phyloP scores from a whole-genome alignment of 2,329 filamentous ascomycete species.

The Colletotrichum lini region DNA sequence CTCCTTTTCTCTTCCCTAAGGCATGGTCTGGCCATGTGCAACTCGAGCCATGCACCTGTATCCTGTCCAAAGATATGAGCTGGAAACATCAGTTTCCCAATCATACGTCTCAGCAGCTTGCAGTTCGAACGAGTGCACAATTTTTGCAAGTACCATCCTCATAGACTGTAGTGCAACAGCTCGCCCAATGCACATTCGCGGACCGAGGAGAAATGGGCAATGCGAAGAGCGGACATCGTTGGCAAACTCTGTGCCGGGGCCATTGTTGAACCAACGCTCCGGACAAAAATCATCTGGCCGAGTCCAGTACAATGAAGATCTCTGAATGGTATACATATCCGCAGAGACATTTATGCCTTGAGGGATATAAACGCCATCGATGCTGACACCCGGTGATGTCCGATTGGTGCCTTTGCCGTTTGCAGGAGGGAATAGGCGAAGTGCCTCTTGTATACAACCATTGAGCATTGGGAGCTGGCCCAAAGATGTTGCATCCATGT shows the following conservation, averaged over 20 bases:
- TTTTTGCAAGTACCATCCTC: conserved; percentile 7
- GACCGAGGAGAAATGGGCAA: conserved; percentile 50
- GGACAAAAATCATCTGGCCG: conserved; percentile 53
- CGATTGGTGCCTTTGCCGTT: conserved; percentile 32
- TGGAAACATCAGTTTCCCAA: conserved; percentile 9
- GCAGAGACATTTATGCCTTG: conserved; percentile 57
- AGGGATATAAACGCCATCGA: conserved; percentile 51
- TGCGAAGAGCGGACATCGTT: conserved; percentile 45
- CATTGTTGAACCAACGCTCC: conserved; percentile 48
- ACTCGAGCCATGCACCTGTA: conserved; percentile 12
- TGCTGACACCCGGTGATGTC: conserved; percentile 40
- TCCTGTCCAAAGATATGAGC: conserved; percentile 23
- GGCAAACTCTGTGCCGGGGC: conserved; percentile 34
- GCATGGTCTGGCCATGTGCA: neutral
- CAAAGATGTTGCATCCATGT: conserved; percentile 45
- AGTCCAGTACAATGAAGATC: conserved; percentile 50
- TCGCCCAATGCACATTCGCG: conserved; percentile 51
- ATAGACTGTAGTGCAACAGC: conserved; percentile 29
- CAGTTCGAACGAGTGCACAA: neutral
- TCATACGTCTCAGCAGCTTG: conserved; percentile 8
- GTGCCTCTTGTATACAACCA: conserved; percentile 58
- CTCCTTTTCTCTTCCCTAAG: neutral
- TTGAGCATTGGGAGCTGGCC: conserved; percentile 51
- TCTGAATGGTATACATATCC: conserved; percentile 51
- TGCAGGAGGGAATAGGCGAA: conserved; percentile 56